Percentiles rank a stretch among this genome's conserved stretches.
Evolutionary conservation across 2,329 filamentous ascomycete genomes (phyloP).

Genomic region (Xylariaceae sp.): DNA sequence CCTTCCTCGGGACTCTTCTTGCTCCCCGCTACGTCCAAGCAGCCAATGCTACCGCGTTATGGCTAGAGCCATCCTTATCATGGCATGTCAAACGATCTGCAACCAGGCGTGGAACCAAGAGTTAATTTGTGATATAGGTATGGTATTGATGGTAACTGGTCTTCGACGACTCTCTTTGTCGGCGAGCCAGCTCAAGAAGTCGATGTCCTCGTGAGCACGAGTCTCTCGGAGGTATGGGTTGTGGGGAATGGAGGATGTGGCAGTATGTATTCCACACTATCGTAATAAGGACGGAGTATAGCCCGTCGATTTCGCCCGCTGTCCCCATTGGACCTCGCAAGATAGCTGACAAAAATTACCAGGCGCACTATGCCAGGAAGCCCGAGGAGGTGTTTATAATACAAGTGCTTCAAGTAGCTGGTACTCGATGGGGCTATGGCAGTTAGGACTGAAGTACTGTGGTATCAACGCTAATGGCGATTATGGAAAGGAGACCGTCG

Average conservation of each 20-base stretch:
- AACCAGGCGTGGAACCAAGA: not conserved
- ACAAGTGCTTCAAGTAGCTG: slow-evolving; percentile 54
- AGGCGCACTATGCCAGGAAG: slow-evolving; percentile 52
- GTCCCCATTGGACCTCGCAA: too few relatives aligned
- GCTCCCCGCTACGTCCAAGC: slow-evolving; percentile 25
- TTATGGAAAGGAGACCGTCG: slow-evolving; percentile 57
- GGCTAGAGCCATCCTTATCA: slow-evolving; percentile 32
- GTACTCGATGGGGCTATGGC: slow-evolving; percentile 57
- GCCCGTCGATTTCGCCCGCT: too few relatives aligned
- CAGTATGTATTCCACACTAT: slow-evolving; percentile 37
- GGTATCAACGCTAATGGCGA: slow-evolving; percentile 59
- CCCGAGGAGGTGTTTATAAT: slow-evolving; percentile 60
- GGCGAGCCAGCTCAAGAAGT: slow-evolving; percentile 47
- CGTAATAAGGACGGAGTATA: not conserved
- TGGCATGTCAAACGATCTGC: slow-evolving; percentile 26
- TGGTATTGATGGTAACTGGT: slow-evolving; percentile 65
- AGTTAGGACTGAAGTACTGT: slow-evolving; percentile 58
- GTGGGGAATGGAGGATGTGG: slow-evolving; percentile 58
- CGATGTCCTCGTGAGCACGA: slow-evolving; percentile 62
- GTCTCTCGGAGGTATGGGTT: slow-evolving; percentile 69
- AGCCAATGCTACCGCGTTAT: slow-evolving; percentile 24
- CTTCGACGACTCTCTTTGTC: slow-evolving; percentile 59
- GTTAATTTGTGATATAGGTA: slow-evolving; percentile 30
- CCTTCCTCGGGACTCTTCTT: slow-evolving; percentile 27
- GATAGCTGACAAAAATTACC: too few relatives aligned